phyloP scores from a whole-genome alignment of 75 land plant genomes.

The Picea sitchensis region DNA sequence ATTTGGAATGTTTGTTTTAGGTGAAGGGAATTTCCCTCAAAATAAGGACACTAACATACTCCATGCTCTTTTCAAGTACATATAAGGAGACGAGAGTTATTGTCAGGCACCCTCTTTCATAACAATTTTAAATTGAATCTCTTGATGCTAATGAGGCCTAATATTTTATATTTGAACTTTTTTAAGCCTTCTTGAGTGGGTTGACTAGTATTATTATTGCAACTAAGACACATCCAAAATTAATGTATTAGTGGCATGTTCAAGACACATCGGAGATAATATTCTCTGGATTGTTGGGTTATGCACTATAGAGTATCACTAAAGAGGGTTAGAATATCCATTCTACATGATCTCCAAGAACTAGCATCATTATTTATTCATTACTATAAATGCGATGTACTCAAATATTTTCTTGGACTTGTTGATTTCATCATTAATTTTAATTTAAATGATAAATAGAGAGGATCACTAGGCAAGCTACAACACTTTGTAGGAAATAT shows the following conservation, averaged over 20 bases:
- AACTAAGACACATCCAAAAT: background rate
- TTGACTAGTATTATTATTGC: conserved; percentile 35
- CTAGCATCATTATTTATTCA: conserved; percentile 62
- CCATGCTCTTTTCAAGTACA: conserved; percentile 63
- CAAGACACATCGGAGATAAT: conserved; percentile 15
- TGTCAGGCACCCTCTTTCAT: conserved; percentile 74
- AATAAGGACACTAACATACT: conserved; percentile 65
- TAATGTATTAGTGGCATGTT: conserved; percentile 14
- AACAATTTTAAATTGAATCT: conserved; percentile 70
- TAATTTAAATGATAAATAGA: conserved; percentile 42
- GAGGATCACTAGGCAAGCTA: conserved; percentile 13
- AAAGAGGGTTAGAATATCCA: conserved; percentile 34
- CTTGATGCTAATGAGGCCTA: conserved; percentile 56
- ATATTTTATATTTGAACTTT: conserved; percentile 35
- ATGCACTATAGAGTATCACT: conserved; percentile 29
- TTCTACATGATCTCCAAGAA: conserved; percentile 47
- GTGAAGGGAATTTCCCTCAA: conserved; percentile 87
- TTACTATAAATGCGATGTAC: conserved; percentile 75
- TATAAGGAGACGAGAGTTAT: conserved; percentile 65
- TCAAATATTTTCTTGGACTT: conserved; percentile 74
- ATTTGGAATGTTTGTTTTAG: conserved; percentile 74
- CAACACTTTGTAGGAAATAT: background rate
- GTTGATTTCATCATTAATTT: conserved; percentile 68
- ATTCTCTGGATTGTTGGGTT: conserved; percentile 49
- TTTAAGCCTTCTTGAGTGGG: conserved; percentile 25